Conservation (phyloP, 1,139 yeast species). For the Pneumocystis sp. region DNA sequence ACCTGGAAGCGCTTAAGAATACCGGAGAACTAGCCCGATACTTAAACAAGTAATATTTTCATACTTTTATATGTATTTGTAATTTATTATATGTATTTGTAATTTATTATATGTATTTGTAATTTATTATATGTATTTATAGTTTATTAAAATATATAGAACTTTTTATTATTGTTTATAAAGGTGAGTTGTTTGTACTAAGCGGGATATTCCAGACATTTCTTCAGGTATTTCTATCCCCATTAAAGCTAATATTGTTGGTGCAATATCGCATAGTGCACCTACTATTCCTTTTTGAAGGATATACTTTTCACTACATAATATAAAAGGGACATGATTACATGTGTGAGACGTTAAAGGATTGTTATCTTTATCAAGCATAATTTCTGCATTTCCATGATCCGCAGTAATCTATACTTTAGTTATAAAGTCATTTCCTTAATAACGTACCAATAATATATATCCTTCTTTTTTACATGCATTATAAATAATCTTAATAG, state of each 20-base stretch:
- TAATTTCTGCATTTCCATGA: conserved; percentile 17
- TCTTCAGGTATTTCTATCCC: conserved; percentile 15
- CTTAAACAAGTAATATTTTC: not conserved
- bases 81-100: not conserved
- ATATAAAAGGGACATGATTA: conserved; percentile 16
- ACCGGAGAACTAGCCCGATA: not conserved
- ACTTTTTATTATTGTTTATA: not conserved
- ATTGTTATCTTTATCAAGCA: conserved; percentile 15
- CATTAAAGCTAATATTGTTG: conserved; percentile 14
- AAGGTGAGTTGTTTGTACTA: not conserved
- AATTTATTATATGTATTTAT: not conserved
- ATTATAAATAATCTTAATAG: conserved; percentile 14
- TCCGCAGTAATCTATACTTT: conserved; percentile 13
- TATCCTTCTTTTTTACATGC: conserved; percentile 13
- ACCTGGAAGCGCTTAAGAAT: not conserved
- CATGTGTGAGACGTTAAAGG: conserved; percentile 16
- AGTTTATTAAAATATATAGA: not conserved
- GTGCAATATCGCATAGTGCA: conserved; percentile 16
- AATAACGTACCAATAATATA: conserved; percentile 9
- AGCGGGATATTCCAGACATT: conserved; percentile 14
- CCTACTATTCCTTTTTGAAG: conserved; percentile 14
- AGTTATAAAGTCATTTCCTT: not conserved
- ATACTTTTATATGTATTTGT: not conserved
- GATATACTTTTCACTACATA: conserved; percentile 14
- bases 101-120: not conserved